Conservation (phyloP, 2,329 filamentous ascomycete species). For the Trichophaea hybrida region DNA sequence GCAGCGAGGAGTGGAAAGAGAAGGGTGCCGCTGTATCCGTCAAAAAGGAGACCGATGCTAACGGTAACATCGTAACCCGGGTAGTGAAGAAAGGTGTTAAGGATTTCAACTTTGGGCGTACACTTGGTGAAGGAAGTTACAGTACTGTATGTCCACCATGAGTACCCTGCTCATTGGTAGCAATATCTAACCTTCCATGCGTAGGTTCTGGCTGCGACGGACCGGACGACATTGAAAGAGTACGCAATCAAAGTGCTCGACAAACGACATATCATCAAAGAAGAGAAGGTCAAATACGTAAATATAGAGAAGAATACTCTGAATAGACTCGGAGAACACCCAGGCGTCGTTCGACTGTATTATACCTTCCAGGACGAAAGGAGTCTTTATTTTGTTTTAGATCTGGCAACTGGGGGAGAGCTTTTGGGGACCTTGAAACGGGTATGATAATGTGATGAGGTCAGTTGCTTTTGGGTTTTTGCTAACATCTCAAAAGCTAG, state of each 20-base stretch:
- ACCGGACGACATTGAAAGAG: slow-evolving; percentile 85
- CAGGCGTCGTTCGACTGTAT: slow-evolving; percentile 88
- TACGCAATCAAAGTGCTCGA: slow-evolving; percentile 97
- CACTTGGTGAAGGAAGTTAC: slow-evolving; percentile 91
- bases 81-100: slow-evolving; percentile 93
- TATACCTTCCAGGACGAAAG: slow-evolving; percentile 98
- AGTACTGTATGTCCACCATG: slow-evolving; percentile 54
- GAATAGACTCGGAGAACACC: slow-evolving; percentile 89
- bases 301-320: slow-evolving; percentile 98
- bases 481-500: slow-evolving; percentile 41
- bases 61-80: slow-evolving; percentile 64
- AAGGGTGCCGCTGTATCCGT: slow-evolving; percentile 76
- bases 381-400: slow-evolving; percentile 91
- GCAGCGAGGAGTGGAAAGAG: slow-evolving; percentile 91
- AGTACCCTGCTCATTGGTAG: neutral
- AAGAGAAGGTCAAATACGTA: slow-evolving; percentile 99
- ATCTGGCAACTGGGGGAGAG: slow-evolving; percentile 83
- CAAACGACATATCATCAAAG: slow-evolving; percentile 98
- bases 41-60: slow-evolving; percentile 69
- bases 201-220: slow-evolving; percentile 56
- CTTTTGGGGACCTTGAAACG: slow-evolving; percentile 80
- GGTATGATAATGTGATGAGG: slow-evolving; percentile 13
- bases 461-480: neutral
- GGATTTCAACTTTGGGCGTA: slow-evolving; percentile 84
- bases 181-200: neutral